Evolutionary conservation across 129 eudicot genomes (phyloP).

Genomic region (Flaveria brownii): DNA sequence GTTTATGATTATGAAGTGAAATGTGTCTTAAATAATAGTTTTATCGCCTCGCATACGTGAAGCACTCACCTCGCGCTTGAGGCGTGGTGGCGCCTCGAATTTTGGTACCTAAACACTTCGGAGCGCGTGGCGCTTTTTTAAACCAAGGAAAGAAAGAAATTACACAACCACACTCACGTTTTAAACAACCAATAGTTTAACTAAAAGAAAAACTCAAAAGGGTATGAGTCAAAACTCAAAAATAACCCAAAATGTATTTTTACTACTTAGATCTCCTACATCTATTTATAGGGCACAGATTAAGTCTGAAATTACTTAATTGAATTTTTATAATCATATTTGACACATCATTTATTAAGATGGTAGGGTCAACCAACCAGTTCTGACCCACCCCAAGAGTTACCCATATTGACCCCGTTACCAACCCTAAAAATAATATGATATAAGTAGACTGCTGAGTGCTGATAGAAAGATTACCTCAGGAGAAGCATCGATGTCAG

Average conservation of each 20-base stretch:
- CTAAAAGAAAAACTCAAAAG: neutral
- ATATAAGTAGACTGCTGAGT: neutral
- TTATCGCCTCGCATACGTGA: too few species aligned
- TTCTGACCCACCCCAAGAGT: neutral
- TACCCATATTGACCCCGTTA: neutral
- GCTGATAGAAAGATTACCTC: constrained; percentile 60
- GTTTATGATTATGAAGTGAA: too few species aligned
- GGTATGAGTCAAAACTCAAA: neutral
- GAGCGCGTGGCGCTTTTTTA: too few species aligned
- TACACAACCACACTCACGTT: too few species aligned
- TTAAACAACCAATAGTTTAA: neutral
- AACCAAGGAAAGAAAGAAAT: neutral
- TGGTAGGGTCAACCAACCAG: neutral
- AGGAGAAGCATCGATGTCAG: constrained; percentile 70
- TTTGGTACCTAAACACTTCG: too few species aligned
- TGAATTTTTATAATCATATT: neutral
- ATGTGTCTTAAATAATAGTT: too few species aligned
- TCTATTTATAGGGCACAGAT: neutral
- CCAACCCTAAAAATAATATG: neutral
- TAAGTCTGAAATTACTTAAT: neutral
- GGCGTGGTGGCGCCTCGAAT: too few species aligned
- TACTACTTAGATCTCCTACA: neutral
- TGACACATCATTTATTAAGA: neutral
- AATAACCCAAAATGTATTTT: neutral
- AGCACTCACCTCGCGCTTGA: too few species aligned